Evolutionary conservation across 2,329 filamentous ascomycete genomes (phyloP).

Genomic region (Cercospora sp.): DNA sequence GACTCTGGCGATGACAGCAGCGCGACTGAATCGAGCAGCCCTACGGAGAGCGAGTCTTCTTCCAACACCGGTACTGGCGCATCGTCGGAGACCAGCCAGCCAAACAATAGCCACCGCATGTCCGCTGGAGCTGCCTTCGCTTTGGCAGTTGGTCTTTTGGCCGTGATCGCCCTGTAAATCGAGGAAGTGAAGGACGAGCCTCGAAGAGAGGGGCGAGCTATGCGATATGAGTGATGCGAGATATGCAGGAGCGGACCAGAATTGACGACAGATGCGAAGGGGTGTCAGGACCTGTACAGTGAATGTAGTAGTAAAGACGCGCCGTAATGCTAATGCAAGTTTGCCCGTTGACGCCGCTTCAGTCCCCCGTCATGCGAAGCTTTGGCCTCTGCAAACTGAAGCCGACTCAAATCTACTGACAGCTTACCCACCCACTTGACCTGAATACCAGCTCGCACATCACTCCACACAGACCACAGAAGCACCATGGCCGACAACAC

Average conservation of each 20-base stretch:
- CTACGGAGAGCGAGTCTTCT: background rate
- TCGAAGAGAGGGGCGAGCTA: background rate
- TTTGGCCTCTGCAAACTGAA: background rate
- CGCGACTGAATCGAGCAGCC: background rate
- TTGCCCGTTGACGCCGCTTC: background rate
- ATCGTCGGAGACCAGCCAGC: background rate
- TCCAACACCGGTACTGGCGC: constrained; percentile 4
- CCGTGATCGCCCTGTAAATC: constrained; percentile 1
- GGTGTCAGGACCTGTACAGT: background rate
- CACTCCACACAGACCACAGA: background rate
- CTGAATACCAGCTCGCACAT: background rate
- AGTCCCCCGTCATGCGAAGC: background rate
- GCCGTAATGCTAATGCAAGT: constrained; percentile 1
- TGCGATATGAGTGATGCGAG: background rate
- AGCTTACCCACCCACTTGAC: background rate
- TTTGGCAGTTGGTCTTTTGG: constrained; percentile 2
- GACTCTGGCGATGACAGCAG: background rate
- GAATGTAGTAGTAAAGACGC: background rate
- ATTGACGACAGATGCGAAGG: background rate
- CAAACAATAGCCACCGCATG: constrained; percentile 3
- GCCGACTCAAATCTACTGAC: background rate
- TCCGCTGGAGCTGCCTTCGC: constrained; percentile 7
- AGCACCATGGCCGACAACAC: background rate
- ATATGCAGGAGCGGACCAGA: background rate
- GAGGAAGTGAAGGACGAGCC: background rate